These are phyloP conservation scores for Pseudonectria buxi DNA, from an alignment of 2,329 filamentous ascomycete genomes.

Conservation along the genomic window DNA sequence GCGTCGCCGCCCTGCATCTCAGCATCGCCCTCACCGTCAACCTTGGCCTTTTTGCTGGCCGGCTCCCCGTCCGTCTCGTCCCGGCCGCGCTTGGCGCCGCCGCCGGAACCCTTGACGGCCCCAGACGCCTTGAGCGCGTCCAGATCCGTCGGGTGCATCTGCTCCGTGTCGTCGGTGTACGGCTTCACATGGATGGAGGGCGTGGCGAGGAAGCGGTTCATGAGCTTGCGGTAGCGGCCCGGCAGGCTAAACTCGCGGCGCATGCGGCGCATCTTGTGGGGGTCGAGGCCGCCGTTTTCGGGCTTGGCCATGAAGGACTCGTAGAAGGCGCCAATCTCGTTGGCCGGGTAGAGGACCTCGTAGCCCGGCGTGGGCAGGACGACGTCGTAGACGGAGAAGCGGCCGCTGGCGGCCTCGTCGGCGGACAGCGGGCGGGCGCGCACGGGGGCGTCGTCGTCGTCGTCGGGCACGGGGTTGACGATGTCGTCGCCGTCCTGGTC, in stretches of 20 bases:
- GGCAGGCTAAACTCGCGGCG: conserved; percentile 85
- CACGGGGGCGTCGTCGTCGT: conserved; percentile 38
- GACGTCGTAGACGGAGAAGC: conserved; percentile 77
- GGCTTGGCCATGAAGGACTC: conserved; percentile 75
- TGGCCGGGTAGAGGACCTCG: conserved; percentile 79
- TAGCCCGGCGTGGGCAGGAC: conserved; percentile 90
- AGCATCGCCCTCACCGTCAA: conserved; percentile 8
- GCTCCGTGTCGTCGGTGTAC: conserved; percentile 67
- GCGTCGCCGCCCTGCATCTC: conserved; percentile 10
- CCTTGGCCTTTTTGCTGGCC: conserved; percentile 20
- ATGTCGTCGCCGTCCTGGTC: conserved; percentile 51
- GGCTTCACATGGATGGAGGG: conserved; percentile 62
- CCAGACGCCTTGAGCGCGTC: conserved; percentile 50
- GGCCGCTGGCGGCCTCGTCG: conserved; percentile 70
- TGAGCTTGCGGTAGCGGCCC: conserved; percentile 79
- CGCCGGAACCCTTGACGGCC: conserved; percentile 15
- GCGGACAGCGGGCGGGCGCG: conserved; percentile 66
- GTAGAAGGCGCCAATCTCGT: conserved; percentile 80
- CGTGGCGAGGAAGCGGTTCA: conserved; percentile 61
- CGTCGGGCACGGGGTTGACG: conserved; percentile 32
- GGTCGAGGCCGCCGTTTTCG: conserved; percentile 71
- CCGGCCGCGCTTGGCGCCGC: conserved; percentile 13
- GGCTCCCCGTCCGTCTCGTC: conserved; percentile 10
- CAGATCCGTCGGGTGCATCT: conserved; percentile 83
- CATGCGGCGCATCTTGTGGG: conserved; percentile 75